These are phyloP conservation scores for Talaromyces proteolyticus DNA, from an alignment of 495 filamentous ascomycete genomes.

Conservation along the genomic window DNA sequence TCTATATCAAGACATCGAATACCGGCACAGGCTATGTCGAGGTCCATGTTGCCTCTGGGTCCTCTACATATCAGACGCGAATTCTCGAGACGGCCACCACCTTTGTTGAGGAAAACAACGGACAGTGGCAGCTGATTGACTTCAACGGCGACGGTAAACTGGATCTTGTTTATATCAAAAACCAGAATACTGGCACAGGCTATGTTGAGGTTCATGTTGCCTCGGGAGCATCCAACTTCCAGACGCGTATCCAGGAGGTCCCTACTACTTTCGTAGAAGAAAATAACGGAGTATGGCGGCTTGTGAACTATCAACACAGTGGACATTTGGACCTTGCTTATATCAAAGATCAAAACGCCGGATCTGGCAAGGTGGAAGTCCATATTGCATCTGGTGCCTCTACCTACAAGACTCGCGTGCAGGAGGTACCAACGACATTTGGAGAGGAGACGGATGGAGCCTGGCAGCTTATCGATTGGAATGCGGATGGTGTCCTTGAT, in stretches of 20 bases:
- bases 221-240: conserved; percentile 3
- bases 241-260: conserved; percentile 6
- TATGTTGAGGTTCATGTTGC: conserved; percentile 5
- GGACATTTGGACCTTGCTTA: conserved; percentile 4
- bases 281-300: conserved; percentile 5
- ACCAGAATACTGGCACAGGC: conserved; percentile 4
- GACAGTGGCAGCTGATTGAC: conserved; percentile 4
- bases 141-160: conserved; percentile 3
- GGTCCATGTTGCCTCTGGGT: conserved; percentile 6
- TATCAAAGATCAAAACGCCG: conserved; percentile 3
- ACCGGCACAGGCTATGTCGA: conserved; percentile 5
- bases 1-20: conserved; percentile 7
- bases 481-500: conserved; percentile 6
- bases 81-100: conserved; percentile 1
- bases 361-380: conserved; percentile 4
- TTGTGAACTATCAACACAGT: conserved; percentile 3
- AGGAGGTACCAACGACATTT: conserved; percentile 4
- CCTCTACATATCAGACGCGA: conserved; percentile 6
- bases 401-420: not conserved
- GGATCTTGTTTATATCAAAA: conserved; percentile 7
- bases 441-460: conserved; percentile 4
- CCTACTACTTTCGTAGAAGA: conserved; percentile 3
- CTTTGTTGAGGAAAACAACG: conserved; percentile 5
- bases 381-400: conserved; percentile 4
- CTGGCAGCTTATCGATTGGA: conserved; percentile 2